Evolutionary conservation across 2,329 filamentous ascomycete species (phyloP), one percentile per base, ranked within the genome.

Genomic region (Alternaria incomplexa): DNA sequence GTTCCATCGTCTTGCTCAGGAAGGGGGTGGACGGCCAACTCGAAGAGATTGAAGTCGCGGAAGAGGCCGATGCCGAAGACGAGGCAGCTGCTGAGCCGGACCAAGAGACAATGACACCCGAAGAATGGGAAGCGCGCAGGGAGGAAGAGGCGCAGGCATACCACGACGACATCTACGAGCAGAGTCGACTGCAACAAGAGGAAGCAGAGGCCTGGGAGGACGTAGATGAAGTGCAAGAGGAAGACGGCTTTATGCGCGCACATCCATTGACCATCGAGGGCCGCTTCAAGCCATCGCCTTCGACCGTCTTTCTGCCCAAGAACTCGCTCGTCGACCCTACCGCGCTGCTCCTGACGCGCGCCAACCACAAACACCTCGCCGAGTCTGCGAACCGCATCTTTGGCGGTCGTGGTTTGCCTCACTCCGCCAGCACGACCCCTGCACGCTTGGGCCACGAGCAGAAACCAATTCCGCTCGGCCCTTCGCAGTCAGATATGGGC

Each of bases 201-300:
- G 80, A 83, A 43, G 79, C 83, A 43, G 77, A 82, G 55, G 74
- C 71, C n/a, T 71, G 71, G 74, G 61, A 73, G 43, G 64, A 66
- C 15, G 70, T 70, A 7, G 73, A 73, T 20, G 74, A 76, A 28
- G 69, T 67, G 10, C 64, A 67, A n/a, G 73, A 77, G 46, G 76
- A 76, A 0, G 74, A 77, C n/a, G 77, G 83, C 23, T 81, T 82
- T 8, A 78, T 83, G 52, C 88, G 92, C 17, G 84, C 90, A 20
- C 96, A 98, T 79, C 89, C 90, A 4, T 84, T 93, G 61, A 97
- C 93, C 0, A 78, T 85, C 2, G 84, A 89, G 45, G 93, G 92
- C n/a, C 89, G 90, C 65, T 96, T 91, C 77, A 86, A 88, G 52
- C 93, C 92, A 1, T 85, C 84, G 22, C 92, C 94, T 2, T 86